These are phyloP conservation scores for Boletus sp. DNA, from an alignment of 1,284 basidiomycete species.

Conservation along the genomic window DNA sequence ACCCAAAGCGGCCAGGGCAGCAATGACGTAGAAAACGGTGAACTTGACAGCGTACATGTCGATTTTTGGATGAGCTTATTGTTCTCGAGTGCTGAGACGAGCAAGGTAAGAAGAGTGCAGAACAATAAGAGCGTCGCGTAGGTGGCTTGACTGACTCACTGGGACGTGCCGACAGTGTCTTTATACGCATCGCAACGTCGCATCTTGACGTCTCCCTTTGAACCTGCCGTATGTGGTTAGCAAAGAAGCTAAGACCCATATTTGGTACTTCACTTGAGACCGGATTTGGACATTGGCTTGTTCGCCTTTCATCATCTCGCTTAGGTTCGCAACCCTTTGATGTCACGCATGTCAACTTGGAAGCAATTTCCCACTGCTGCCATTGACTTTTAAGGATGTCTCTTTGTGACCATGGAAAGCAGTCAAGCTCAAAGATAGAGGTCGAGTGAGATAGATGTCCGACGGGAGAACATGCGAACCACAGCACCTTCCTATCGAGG, in stretches of 20 bases:
- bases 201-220: slow-evolving; percentile 16
- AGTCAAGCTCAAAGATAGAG: not conserved
- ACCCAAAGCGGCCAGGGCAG: slow-evolving; percentile 25
- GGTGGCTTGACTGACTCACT: slow-evolving; percentile 19
- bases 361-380: slow-evolving; percentile 1
- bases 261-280: slow-evolving; percentile 26
- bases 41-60: slow-evolving; percentile 29
- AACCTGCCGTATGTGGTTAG: slow-evolving; percentile 28
- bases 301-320: slow-evolving; percentile 11
- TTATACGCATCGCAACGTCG: slow-evolving; percentile 22
- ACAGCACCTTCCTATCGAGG: slow-evolving; percentile 16
- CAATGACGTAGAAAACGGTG: slow-evolving; percentile 29
- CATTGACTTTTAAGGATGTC: slow-evolving; percentile 15
- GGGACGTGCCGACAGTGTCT: slow-evolving; percentile 8
- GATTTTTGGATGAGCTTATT: slow-evolving; percentile 29
- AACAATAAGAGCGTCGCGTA: slow-evolving; percentile 33
- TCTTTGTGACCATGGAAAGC: slow-evolving; percentile 18
- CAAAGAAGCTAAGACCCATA: slow-evolving; percentile 18
- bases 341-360: not conserved
- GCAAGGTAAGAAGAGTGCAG: slow-evolving; percentile 10
- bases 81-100: slow-evolving; percentile 16
- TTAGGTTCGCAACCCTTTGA: not conserved
- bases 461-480: slow-evolving; percentile 2
- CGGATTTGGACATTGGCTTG: slow-evolving; percentile 30
- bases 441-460: not conserved